phyloP scores from a whole-genome alignment of 2,329 filamentous ascomycete species.

The Fusarium tuaranense region DNA sequence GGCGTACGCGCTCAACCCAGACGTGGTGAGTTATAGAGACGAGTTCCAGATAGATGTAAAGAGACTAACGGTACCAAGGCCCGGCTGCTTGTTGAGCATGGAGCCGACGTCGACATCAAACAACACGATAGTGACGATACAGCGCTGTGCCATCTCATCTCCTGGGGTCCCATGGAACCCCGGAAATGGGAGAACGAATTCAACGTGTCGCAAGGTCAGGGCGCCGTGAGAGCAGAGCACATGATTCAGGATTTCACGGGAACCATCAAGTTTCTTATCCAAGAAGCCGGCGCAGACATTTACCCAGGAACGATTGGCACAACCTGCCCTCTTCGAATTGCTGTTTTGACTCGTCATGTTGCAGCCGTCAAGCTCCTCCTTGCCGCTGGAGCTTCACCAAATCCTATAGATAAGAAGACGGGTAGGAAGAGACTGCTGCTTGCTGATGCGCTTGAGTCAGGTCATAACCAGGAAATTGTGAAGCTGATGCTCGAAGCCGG shows the following conservation, averaged over 20 bases:
- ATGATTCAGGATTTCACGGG: slow-evolving; percentile 15
- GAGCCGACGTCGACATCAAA: slow-evolving; percentile 20
- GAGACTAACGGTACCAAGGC: slow-evolving; percentile 18
- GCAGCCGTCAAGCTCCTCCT: slow-evolving; percentile 31
- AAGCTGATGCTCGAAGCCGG: slow-evolving; percentile 20
- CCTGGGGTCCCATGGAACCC: slow-evolving; percentile 2
- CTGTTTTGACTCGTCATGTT: slow-evolving; percentile 11
- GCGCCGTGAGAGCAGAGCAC: slow-evolving; percentile 15
- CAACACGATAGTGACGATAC: slow-evolving; percentile 11
- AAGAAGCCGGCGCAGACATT: slow-evolving; percentile 22
- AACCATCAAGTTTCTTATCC: slow-evolving; percentile 28
- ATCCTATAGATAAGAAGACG: slow-evolving; percentile 11
- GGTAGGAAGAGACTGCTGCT: slow-evolving; percentile 24
- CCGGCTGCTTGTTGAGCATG: slow-evolving; percentile 15
- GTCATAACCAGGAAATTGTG: slow-evolving; percentile 12
- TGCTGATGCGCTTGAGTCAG: slow-evolving; percentile 13
- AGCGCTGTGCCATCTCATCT: slow-evolving; percentile 26
- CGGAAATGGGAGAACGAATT: slow-evolving; percentile 15
- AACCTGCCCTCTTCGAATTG: slow-evolving; percentile 12
- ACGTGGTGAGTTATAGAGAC: slow-evolving; percentile 23
- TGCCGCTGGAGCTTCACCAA: slow-evolving; percentile 30
- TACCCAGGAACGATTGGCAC: slow-evolving; percentile 4
- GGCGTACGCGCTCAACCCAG: slow-evolving; percentile 26
- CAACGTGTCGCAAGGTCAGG: slow-evolving; percentile 11
- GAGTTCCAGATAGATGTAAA: background rate